Percentiles rank a stretch among this genome's conserved stretches.
phyloP scores from a whole-genome alignment of 192 early-diverging fungal genomes.

The Funneliformis mosseae region DNA sequence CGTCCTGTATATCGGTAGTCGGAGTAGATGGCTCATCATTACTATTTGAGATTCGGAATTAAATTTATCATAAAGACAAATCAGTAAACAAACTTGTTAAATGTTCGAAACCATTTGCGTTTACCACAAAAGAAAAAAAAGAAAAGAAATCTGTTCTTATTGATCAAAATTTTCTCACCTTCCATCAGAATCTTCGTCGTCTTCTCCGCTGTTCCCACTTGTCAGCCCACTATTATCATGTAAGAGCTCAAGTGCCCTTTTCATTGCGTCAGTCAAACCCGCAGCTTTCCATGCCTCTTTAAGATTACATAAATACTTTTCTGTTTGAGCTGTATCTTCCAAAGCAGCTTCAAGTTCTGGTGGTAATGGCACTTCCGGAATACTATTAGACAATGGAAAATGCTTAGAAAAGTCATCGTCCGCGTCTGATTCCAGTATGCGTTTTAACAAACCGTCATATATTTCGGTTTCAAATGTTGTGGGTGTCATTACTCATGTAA shows the following conservation, averaged over 20 bases:
- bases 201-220: neutral
- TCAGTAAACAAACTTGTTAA: neutral
- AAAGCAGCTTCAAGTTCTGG: constrained; percentile 52
- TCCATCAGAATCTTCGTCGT: constrained; percentile 25
- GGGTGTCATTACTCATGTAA: constrained; percentile 10
- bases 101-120: neutral
- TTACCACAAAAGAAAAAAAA: neutral
- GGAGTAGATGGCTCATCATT: constrained; percentile 34
- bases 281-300: constrained; percentile 41
- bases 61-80: neutral
- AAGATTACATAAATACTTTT: constrained; percentile 47
- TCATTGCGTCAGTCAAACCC: constrained; percentile 42
- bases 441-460: constrained; percentile 48
- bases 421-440: constrained; percentile 45
- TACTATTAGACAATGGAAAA: constrained; percentile 37
- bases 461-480: neutral
- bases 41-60: constrained; percentile 12
- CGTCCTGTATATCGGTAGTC: constrained; percentile 17
- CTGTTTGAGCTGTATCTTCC: constrained; percentile 45
- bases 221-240: constrained; percentile 12
- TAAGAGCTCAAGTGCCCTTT: constrained; percentile 40
- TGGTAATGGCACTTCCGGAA: constrained; percentile 46
- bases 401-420: constrained; percentile 44
- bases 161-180: neutral
- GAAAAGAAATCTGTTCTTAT: neutral